Evolutionary conservation across 1,284 basidiomycete genomes (phyloP), one percentile per base, ranked within the genome.

Genomic region (Apiotrichum brassicae): DNA sequence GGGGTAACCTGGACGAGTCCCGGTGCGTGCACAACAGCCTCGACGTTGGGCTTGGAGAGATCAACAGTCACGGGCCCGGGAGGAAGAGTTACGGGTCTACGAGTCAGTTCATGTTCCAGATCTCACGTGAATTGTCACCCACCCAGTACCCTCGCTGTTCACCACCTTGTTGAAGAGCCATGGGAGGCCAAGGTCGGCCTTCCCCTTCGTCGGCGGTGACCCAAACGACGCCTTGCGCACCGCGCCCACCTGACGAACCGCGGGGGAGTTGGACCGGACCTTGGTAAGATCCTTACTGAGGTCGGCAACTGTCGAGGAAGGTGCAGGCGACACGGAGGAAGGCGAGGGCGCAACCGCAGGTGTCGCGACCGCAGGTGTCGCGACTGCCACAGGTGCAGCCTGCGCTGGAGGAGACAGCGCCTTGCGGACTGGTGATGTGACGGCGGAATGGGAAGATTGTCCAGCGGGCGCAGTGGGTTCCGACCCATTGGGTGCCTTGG

Each of bases 41-140:
- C 61, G 11, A 57, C 34, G 48, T 60, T 60, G 20, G 65, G 57
- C 53, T 63, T 55, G 16, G 64, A 61, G 1, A 69, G 43, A 46
- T 67, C 64, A 37, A 69, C 59, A 4, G 32, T 48, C 13, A 49
- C 43, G 20, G 53, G 57, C 23, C 61, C 54, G 6, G 60, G 47
- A 16, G 55, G 18, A 18, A 61, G 57, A 1, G 53, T 4, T 48
- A 50, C 44, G 1, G 65, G 63, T 6, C 33, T 34, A 16, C 7
- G 33, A 30, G 33, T 34, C 33, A 34, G 33, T 14, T 36, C 13
- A 19, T 13, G n/a, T 36, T 4, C 35, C 16, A 18, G 19, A 36
- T 36, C n/a, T 19, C 9, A 36, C 19, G 34, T 36, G 34, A 9
- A 36, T 36, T 34, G 62, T 58, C 33, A 34, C 33, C 7, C 33